Conservation (phyloP, 176 grass and related monocot species). For the Zea mays region Zm-B73-REFERENCE-NAM-5.0 NC_050100.1:184920501-184921000, state of each 20-base stretch:
- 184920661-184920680: not conserved
- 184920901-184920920: slow-evolving; percentile 42
- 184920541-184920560: not conserved
- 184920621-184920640: not conserved
- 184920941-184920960: slow-evolving; percentile 89
- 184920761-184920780: slow-evolving; percentile 43
- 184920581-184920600: not conserved
- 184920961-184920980: slow-evolving; percentile 97
- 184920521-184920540: not conserved
- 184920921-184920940: slow-evolving; percentile 51
- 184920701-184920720: slow-evolving; percentile 30
- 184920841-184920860: slow-evolving; percentile 74
- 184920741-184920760: slow-evolving; percentile 23
- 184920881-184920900: slow-evolving; percentile 44
- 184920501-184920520: slow-evolving; percentile 23
- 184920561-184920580: slow-evolving; percentile 3
- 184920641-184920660: slow-evolving; percentile 21
- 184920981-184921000: slow-evolving; percentile 51
- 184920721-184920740: slow-evolving; percentile 33
- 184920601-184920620: slow-evolving; percentile 19
- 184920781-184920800: slow-evolving; percentile 48
- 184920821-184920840: slow-evolving; percentile 53
- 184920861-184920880: slow-evolving; percentile 70
- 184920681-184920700: slow-evolving; percentile 37
- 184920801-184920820: slow-evolving; percentile 55